Conservation (phyloP, 169 alveolate genomes). For the Ichthyophthirius multifiliis region DNA sequence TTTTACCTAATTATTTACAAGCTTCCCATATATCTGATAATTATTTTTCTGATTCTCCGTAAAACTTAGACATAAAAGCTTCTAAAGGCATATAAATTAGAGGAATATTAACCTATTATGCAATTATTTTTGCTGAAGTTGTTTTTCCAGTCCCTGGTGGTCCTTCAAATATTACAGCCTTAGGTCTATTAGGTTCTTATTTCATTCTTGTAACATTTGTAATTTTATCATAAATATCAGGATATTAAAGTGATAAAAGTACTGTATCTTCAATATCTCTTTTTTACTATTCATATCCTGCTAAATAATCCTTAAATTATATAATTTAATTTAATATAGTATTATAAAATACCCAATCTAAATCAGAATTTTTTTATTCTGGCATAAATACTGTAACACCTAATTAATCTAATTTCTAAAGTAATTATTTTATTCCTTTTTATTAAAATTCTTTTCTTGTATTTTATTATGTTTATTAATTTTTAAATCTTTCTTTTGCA, state of each 20-base stretch:
- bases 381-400: constrained; percentile 68
- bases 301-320: constrained; percentile 53
- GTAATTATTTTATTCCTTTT: neutral
- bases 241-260: constrained; percentile 73
- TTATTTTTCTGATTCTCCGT: constrained; percentile 85
- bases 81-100: constrained; percentile 86
- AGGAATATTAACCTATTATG: constrained; percentile 79
- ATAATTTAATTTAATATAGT: neutral
- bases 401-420: constrained; percentile 45
- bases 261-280: constrained; percentile 88
- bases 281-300: constrained; percentile 85
- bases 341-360: constrained; percentile 67
- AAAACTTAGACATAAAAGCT: constrained; percentile 82
- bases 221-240: constrained; percentile 82
- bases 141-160: constrained; percentile 94
- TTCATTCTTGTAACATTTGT: constrained; percentile 80
- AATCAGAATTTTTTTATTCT: constrained; percentile 24
- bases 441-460: neutral
- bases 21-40: constrained; percentile 82
- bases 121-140: constrained; percentile 88
- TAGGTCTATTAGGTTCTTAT: constrained; percentile 83
- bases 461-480: neutral
- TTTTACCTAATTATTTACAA: constrained; percentile 70
- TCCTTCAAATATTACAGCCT: constrained; percentile 88
- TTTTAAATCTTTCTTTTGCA: neutral